Percentiles rank a stretch among this genome's conserved stretches.
These are phyloP conservation scores for Jaenimonas drosophilae DNA, from an alignment of 208 protist genomes.

Conservation along the genomic window DNA sequence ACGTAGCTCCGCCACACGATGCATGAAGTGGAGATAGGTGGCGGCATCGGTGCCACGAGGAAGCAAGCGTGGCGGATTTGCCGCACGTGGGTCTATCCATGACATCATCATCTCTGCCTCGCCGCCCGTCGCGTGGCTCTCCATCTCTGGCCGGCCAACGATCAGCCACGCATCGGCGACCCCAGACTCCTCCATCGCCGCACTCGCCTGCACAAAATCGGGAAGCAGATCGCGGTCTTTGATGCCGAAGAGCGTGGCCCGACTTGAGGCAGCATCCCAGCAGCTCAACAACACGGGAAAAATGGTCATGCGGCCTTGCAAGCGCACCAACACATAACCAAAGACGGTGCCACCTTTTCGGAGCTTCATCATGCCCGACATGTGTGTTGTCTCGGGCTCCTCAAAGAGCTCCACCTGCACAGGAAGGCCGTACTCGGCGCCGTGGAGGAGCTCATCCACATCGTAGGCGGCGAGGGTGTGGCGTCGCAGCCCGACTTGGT, in stretches of 20 bases:
- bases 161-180: conserved; percentile 49
- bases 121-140: not conserved
- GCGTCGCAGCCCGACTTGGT: conserved; percentile 14
- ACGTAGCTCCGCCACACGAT: conserved; percentile 13
- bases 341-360: conserved; percentile 2
- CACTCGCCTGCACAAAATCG: conserved; percentile 48
- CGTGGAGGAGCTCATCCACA: conserved; percentile 38
- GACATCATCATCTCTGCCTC: not conserved
- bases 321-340: conserved; percentile 10
- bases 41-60: conserved; percentile 49
- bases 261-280: not conserved
- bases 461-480: conserved; percentile 17
- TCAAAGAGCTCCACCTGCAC: conserved; percentile 22
- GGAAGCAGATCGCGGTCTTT: conserved; percentile 62
- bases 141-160: conserved; percentile 1
- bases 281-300: conserved; percentile 58
- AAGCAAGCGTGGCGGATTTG: conserved; percentile 25
- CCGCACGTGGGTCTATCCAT: not conserved
- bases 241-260: conserved; percentile 22
- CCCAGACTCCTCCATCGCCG: conserved; percentile 13
- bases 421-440: conserved; percentile 54
- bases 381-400: conserved; percentile 4
- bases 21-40: conserved; percentile 49
- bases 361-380: not conserved
- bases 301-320: conserved; percentile 9